Base-by-base conservation (phyloP, 108 stramenopile species). In the Chaetoceros tenuissimus region DNA sequence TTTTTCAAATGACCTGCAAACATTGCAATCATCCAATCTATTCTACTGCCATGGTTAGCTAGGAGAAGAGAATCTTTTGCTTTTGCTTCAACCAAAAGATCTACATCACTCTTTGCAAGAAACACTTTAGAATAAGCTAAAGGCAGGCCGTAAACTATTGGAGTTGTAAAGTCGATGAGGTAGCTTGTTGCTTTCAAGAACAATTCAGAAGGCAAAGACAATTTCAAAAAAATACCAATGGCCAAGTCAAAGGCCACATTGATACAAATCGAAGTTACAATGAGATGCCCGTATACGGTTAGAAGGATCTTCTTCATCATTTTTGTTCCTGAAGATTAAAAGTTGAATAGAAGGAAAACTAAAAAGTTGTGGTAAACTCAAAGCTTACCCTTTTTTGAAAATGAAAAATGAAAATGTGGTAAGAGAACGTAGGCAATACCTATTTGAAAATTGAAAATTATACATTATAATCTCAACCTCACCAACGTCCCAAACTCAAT, bases 1-100 rank as follows among this genome's bases (percentile, higher is more conserved):
- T 51, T 13, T 22, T 19, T 63, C 3, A 62, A 46, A 40, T 63
- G 72, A 0, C 75, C 75, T 3, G 60, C 53, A 53, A 71, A 61
- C 71, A 77, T 68, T 0, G 57, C 75, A 10, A 77, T 58, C 71
- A 77, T 77, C 71, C 75, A 72, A 34, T 77, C 75, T 0, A 77
- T 69, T 10, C 75, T 25, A 13, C 60, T 59, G 23, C 71, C 67
- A 43, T 77, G 75, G 49, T 77, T 77, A 0, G 71, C 25, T 0
- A 77, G 48, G 1, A 77, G 60, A 10, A 77, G 26, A 0, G 59
- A 55, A 19, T 69, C 50, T 31, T 24, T 55, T 16, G 48, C 30
- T 51, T 76, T 75, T 2, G 65, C 25, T 30, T 71, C 61, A 23
- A 53, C 28, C 24, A 76, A 30, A 2, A 72, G 56, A 45, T 47